phyloP scores from a whole-genome alignment of 2,329 filamentous ascomycete genomes.

The Dryadomyces quercus-mongolicae region DNA sequence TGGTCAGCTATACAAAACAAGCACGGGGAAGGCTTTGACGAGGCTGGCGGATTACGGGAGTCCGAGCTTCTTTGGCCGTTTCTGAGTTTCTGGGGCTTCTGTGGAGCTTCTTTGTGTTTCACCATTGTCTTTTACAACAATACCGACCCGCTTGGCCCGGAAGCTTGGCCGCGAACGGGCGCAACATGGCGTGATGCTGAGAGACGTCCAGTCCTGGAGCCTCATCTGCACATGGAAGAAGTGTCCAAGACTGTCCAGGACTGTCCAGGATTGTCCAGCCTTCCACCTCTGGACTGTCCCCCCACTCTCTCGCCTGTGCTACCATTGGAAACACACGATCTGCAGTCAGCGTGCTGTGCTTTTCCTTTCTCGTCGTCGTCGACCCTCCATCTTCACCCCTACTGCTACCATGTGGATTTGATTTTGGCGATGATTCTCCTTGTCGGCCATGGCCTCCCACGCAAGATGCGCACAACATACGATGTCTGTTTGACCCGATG shows the following conservation, averaged over 20 bases:
- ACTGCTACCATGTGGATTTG: not conserved
- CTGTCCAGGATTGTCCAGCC: not conserved
- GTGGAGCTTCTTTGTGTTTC: not conserved
- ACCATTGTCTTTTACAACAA: not conserved
- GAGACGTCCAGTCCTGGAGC: too few relatives aligned
- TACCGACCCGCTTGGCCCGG: not conserved
- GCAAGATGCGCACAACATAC: conserved; percentile 7
- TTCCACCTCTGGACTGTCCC: not conserved
- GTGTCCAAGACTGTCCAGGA: too few relatives aligned
- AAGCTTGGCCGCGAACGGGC: not conserved
- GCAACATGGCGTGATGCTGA: not conserved
- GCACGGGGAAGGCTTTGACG: not conserved
- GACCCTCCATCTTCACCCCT: not conserved
- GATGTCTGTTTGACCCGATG: conserved; percentile 7
- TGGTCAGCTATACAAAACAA: not conserved
- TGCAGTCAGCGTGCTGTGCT: not conserved
- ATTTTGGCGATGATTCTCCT: not conserved
- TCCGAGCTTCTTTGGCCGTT: not conserved
- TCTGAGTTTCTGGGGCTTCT: not conserved
- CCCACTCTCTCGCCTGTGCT: not conserved
- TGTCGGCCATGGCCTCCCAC: not conserved
- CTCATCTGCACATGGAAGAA: too few relatives aligned
- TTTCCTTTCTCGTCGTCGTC: not conserved
- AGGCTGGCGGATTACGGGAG: not conserved
- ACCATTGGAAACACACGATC: not conserved